A percentile compares a stretch with the other conserved stretches of the same genome.
phyloP scores from a whole-genome alignment of 768 basidiomycete species.

The Dentipellis sp. region DNA sequence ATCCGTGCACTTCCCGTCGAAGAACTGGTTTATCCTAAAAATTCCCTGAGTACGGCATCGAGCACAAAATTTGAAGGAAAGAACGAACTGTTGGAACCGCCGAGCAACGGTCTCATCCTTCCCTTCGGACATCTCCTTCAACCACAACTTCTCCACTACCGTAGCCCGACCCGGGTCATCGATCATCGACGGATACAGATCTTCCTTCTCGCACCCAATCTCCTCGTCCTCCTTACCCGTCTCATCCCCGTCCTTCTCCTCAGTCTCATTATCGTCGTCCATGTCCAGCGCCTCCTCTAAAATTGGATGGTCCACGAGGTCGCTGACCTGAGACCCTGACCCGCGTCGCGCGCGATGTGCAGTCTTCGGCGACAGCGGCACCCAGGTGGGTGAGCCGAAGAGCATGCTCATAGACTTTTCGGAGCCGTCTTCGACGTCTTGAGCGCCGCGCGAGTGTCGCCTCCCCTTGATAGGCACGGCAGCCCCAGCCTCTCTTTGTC shows the following conservation, averaged over 20 bases:
- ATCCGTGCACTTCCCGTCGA: slow-evolving; percentile 86
- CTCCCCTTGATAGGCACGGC: slow-evolving; percentile 2
- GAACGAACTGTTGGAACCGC: slow-evolving; percentile 69
- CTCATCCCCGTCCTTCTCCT: slow-evolving; percentile 18
- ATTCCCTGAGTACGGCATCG: neutral
- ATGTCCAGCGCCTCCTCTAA: slow-evolving; percentile 24
- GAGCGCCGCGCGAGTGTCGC: slow-evolving; percentile 14
- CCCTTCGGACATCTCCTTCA: slow-evolving; percentile 83
- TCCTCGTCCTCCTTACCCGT: slow-evolving; percentile 27
- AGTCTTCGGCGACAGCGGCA: slow-evolving; percentile 46
- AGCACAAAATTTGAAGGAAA: neutral
- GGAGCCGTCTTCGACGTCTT: slow-evolving; percentile 13
- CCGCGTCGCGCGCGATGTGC: slow-evolving; percentile 36
- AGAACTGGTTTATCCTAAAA: slow-evolving; percentile 80
- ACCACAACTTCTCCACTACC: slow-evolving; percentile 70
- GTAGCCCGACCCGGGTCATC: slow-evolving; percentile 77
- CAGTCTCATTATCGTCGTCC: slow-evolving; percentile 19
- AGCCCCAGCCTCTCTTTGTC: slow-evolving; percentile 20
- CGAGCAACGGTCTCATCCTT: slow-evolving; percentile 61
- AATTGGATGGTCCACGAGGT: slow-evolving; percentile 23
- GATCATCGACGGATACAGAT: slow-evolving; percentile 57
- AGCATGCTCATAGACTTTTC: slow-evolving; percentile 7
- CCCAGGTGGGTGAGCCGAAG: slow-evolving; percentile 24
- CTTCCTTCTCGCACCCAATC: slow-evolving; percentile 35
- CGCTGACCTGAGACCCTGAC: slow-evolving; percentile 29